Percentiles rank a stretch among this genome's conserved stretches.
phyloP scores from a whole-genome alignment of 106 monocot species.

The Dioscorea zingiberensis region DNA sequence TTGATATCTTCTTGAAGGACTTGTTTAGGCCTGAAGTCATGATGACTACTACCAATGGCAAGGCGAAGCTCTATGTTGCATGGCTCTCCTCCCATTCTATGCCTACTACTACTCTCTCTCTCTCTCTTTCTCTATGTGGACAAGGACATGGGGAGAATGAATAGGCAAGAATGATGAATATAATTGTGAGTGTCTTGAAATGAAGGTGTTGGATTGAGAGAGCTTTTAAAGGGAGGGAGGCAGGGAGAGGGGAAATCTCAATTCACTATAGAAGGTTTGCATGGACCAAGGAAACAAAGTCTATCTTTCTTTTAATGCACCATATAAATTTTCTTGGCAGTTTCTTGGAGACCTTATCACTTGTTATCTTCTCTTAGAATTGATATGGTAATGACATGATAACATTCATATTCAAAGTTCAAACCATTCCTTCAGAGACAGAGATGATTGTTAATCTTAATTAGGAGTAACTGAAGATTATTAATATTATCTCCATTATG shows the following conservation, averaged over 20 bases:
- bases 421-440: too few species aligned
- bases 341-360: conserved; percentile 17
- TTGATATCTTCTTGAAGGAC: background rate
- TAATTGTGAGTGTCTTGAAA: too few species aligned
- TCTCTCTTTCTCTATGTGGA: too few species aligned
- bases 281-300: conserved; percentile 12
- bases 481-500: too few species aligned
- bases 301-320: conserved; percentile 12
- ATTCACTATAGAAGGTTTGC: background rate
- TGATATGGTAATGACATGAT: background rate
- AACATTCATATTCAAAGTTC: background rate
- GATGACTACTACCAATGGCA: conserved; percentile 23
- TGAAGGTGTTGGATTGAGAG: background rate
- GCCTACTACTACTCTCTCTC: too few species aligned
- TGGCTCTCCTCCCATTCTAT: conserved; percentile 26
- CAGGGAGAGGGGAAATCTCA: conserved; percentile 1
- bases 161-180: too few species aligned
- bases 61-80: conserved; percentile 32
- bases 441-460: too few species aligned
- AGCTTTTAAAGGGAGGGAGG: background rate
- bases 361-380: background rate
- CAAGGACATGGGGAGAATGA: too few species aligned
- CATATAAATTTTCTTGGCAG: conserved; percentile 28
- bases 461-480: too few species aligned
- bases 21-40: background rate